phyloP scores from a whole-genome alignment of 73 alveolate species.

The Paraurostyla sp. region DNA sequence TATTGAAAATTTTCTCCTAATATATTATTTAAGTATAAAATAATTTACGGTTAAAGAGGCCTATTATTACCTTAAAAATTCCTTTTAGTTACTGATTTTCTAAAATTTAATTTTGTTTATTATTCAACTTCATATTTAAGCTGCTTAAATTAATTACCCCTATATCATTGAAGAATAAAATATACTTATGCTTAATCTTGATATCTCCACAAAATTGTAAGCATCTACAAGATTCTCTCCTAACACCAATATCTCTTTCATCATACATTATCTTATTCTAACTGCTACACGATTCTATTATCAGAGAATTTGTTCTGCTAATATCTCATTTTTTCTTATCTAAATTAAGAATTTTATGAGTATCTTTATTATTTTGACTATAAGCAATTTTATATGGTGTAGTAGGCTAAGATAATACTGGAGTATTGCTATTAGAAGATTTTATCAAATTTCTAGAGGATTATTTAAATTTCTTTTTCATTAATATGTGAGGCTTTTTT shows the following conservation, averaged over 20 bases:
- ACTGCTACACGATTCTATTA: not conserved
- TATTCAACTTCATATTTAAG: not conserved
- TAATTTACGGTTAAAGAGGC: not conserved
- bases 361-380: not conserved
- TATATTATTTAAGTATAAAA: not conserved
- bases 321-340: not conserved
- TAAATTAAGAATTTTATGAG: not conserved
- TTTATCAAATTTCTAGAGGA: conserved; percentile 10
- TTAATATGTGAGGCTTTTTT: not conserved
- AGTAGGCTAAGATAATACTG: not conserved
- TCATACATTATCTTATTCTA: not conserved
- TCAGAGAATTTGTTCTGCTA: not conserved
- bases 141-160: not conserved
- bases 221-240: not conserved
- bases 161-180: not conserved
- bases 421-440: conserved; percentile 10
- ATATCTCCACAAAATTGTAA: not conserved
- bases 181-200: not conserved
- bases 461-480: not conserved
- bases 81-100: not conserved
- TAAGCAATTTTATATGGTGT: not conserved
- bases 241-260: not conserved
- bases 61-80: not conserved
- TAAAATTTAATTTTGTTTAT: too few relatives aligned
- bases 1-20: not conserved